Evolutionary conservation across 495 filamentous ascomycete genomes (phyloP).

Genomic region (Thermothielavioides terrestris): DNA sequence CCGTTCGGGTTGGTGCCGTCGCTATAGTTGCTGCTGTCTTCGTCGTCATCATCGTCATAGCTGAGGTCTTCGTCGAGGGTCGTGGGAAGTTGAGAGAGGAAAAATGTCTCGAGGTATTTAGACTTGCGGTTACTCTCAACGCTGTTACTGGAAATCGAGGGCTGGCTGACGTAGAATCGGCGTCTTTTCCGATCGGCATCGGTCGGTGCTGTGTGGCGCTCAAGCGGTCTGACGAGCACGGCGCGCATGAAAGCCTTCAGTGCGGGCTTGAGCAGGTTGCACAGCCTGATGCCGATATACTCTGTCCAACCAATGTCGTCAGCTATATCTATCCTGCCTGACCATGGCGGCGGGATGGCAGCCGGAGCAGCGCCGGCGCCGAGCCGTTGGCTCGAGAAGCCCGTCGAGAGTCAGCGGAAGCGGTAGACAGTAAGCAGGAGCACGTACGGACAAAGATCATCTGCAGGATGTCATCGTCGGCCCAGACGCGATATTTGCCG

Average conservation of each 20-base stretch:
- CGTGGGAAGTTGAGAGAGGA: conserved; percentile 44
- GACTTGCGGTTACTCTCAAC: conserved; percentile 13
- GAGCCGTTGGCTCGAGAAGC: too few species aligned
- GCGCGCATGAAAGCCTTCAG: conserved; percentile 27
- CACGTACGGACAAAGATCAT: conserved; percentile 55
- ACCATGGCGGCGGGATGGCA: too few species aligned
- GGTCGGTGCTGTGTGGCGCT: conserved; percentile 8
- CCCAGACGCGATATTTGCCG: conserved; percentile 57
- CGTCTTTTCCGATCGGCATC: conserved; percentile 10
- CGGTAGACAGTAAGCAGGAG: too few species aligned
- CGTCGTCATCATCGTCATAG: conserved; percentile 19
- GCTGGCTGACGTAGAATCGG: conserved; percentile 18
- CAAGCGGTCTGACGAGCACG: conserved; percentile 18
- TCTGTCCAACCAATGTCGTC: too few species aligned
- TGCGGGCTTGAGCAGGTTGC: conserved; percentile 40
- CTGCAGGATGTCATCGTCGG: conserved; percentile 62
- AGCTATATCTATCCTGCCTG: too few species aligned
- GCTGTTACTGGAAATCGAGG: not conserved
- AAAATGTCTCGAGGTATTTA: conserved; percentile 25
- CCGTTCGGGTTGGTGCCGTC: not conserved
- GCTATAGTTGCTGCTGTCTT: not conserved
- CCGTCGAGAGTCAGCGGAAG: too few species aligned
- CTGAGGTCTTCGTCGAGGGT: conserved; percentile 25
- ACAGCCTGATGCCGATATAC: conserved; percentile 52
- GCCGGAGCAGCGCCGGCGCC: too few species aligned